Evolutionary conservation across 331 rosid genomes (phyloP), one percentile per base, ranked within the genome.

Genomic region (Pyrus hybrid): DNA sequence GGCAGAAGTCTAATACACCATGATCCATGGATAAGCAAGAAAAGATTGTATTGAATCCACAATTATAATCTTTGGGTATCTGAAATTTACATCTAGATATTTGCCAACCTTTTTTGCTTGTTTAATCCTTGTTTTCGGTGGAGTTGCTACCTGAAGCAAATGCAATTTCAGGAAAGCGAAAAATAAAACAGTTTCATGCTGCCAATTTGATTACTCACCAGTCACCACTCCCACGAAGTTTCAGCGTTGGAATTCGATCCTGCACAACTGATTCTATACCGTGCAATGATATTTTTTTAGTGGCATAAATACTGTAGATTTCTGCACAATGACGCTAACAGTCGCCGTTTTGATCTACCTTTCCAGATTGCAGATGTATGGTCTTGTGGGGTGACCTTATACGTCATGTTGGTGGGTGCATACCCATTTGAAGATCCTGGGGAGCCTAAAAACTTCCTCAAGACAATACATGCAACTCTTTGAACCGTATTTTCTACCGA

Each of bases 381-480:
- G 98, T 93, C 98, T 54, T 91, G 98, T 86, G 98, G 98, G 79
- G 97, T 93, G 83, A 93, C 98, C 76, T 86, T 93, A 64, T 93
- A 93, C 83, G 98, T 93, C 67, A 93, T 93, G 98, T 86, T 93
- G 89, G 97, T 91, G 75, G 98, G 97, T 54, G 98, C 98, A 20
- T 94, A 91, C 83, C 98, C 98, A 57, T 93, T 94, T 30, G 97
- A 93, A 85, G 97, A 93, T 79, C 95, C 97, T 21, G 98, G 86
- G 71, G 97, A 93, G 74, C 98, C 98, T 20, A 93, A 90, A 37
- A 93, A 91, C 85, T 91, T 94, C 82, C 95, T 96, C 80, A 94
- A 88, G 82, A 91, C 98, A 58, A 94, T 94, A 74, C 93, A 90
- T 70, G 98, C 91, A 86, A 80, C 16, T 21, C 23, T 37, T 21